Conservation (phyloP, 345 rosid species). For the Geranium brycei region DNA sequence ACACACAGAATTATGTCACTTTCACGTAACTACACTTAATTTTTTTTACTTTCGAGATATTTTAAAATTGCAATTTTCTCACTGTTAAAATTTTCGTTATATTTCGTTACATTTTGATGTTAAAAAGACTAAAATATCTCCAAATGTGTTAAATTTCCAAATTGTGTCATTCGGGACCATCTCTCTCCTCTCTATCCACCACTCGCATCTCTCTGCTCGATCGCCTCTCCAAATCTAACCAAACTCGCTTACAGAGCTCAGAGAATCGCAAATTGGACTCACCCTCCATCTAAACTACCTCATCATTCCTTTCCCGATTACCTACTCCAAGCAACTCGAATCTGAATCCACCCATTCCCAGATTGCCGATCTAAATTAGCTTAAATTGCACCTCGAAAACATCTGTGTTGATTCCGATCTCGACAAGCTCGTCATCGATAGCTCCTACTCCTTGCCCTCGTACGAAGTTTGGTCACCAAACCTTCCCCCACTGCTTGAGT, state of each 20-base stretch:
- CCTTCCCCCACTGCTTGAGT: no score
- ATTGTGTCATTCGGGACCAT: no score
- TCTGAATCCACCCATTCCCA: conserved; percentile 26
- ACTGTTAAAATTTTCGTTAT: no score
- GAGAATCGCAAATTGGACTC: conserved; percentile 10
- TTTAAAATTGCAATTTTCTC: no score
- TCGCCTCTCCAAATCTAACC: conserved; percentile 66
- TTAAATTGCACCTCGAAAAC: conserved; percentile 34
- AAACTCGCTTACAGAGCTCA: conserved; percentile 24
- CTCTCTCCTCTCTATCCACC: no score
- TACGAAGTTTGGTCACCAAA: conserved; percentile 49
- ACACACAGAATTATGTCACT: no score
- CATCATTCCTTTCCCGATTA: conserved; percentile 53
- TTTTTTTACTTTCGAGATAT: no score
- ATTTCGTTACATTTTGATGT: no score
- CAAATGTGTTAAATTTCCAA: no score
- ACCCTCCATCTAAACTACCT: conserved; percentile 30
- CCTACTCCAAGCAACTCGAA: conserved; percentile 29
- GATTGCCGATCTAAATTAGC: conserved; percentile 28
- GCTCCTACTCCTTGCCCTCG: conserved; percentile 60
- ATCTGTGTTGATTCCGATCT: conserved; percentile 40
- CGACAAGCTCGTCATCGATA: conserved; percentile 68
- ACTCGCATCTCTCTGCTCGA: conserved; percentile 51
- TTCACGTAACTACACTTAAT: no score
- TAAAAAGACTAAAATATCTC: no score